phyloP scores from a whole-genome alignment of 768 basidiomycete species.

The Mycena olivaceomarginata region DNA sequence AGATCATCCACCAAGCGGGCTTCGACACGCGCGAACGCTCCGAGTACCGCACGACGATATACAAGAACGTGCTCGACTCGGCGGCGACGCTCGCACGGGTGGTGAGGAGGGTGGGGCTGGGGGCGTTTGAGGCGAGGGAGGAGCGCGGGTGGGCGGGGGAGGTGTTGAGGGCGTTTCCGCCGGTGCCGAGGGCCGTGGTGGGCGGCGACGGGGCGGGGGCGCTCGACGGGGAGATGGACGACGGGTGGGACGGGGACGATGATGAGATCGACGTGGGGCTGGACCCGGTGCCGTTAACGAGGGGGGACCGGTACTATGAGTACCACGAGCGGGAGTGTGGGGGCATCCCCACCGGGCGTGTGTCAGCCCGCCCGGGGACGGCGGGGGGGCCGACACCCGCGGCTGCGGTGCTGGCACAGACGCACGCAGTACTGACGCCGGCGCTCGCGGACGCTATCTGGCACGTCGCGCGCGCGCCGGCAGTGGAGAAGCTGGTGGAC shows the following conservation, averaged over 20 bases:
- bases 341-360: conserved; percentile 6
- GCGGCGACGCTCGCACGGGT: conserved; percentile 83
- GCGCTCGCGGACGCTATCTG: conserved; percentile 71
- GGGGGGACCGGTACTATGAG: background rate
- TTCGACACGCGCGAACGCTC: conserved; percentile 79
- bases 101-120: conserved; percentile 80
- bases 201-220: background rate
- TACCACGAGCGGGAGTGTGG: too few species aligned
- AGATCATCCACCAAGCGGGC: conserved; percentile 88
- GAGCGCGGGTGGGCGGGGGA: background rate
- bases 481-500: conserved; percentile 53
- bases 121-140: conserved; percentile 62
- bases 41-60: conserved; percentile 77
- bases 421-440: conserved; percentile 59
- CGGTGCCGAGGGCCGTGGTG: background rate
- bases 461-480: conserved; percentile 69
- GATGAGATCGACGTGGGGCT: conserved; percentile 26
- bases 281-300: too few species aligned
- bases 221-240: background rate
- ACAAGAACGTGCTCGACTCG: conserved; percentile 82
- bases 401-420: conserved; percentile 55
- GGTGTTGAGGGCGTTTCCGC: conserved; percentile 36
- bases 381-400: conserved; percentile 6
- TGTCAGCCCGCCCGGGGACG: conserved; percentile 5
- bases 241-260: background rate